phyloP scores from a whole-genome alignment of 2,329 filamentous ascomycete species.

The Colletotrichum aenigma region DNA sequence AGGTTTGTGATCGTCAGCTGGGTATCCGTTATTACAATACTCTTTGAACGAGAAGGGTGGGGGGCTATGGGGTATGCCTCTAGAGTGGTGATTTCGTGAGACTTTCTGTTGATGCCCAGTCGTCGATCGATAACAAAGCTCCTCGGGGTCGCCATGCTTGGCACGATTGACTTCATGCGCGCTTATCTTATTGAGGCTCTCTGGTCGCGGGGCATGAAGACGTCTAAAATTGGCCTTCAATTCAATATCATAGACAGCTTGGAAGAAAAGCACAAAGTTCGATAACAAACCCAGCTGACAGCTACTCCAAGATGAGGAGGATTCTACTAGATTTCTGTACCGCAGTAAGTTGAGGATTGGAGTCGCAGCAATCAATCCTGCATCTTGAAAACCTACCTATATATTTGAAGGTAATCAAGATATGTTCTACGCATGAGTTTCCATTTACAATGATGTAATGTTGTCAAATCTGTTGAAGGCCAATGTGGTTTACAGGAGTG shows the following conservation, averaged over 20 bases:
- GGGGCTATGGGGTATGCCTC: not conserved
- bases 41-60: not conserved
- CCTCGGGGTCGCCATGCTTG: not conserved
- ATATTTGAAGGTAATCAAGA: not conserved
- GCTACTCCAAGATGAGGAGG: not conserved
- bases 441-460: not conserved
- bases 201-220: rapidly evolving
- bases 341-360: not conserved
- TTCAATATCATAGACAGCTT: rapidly evolving
- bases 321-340: not conserved
- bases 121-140: rapidly evolving
- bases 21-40: rapidly evolving
- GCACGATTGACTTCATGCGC: too few species aligned
- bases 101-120: not conserved
- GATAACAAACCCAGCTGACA: not conserved
- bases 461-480: not conserved
- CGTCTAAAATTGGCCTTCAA: not conserved
- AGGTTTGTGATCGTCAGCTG: not conserved
- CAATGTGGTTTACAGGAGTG: not conserved
- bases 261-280: not conserved
- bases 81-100: not conserved
- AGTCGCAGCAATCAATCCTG: not conserved
- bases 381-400: not conserved
- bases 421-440: rapidly evolving
- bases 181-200: not conserved